These are phyloP conservation scores for Rhodotorula paludigena DNA, from an alignment of 768 basidiomycete species.

Conservation along the genomic window DNA sequence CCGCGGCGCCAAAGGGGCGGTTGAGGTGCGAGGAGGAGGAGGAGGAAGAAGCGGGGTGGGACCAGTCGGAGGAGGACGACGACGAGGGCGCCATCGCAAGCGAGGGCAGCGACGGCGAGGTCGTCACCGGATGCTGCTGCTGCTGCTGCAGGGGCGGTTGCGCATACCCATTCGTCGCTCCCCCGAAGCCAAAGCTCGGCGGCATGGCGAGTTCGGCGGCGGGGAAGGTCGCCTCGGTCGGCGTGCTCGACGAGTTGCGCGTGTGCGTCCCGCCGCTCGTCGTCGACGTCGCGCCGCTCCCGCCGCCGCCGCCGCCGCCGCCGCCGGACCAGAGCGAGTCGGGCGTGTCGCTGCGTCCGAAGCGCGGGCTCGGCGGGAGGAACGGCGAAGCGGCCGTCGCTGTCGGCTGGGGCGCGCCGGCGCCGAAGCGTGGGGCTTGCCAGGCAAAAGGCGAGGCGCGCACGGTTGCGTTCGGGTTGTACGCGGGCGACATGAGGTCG, in stretches of 20 bases:
- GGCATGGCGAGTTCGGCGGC: background rate
- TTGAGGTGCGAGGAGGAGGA: background rate
- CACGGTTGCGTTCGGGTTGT: too few relatives aligned
- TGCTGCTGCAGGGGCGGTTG: background rate
- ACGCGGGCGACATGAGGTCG: conserved; percentile 24
- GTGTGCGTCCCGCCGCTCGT: background rate
- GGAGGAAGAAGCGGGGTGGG: background rate
- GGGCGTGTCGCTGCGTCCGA: background rate
- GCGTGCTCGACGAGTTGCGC: conserved; percentile 3
- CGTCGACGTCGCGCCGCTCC: background rate
- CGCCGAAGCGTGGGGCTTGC: background rate
- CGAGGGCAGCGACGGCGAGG: conserved; percentile 22
- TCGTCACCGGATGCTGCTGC: background rate
- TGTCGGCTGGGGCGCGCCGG: background rate
- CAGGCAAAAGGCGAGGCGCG: conserved; percentile 15
- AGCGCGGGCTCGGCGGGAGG: background rate
- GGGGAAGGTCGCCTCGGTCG: conserved; percentile 13
- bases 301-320: background rate
- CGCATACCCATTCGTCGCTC: too few relatives aligned
- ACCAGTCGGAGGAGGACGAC: too few relatives aligned
- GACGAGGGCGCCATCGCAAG: background rate
- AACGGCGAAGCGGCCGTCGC: background rate
- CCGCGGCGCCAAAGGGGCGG: conserved; percentile 9
- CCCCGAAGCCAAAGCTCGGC: background rate
- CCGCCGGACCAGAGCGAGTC: background rate